These are phyloP conservation scores for Fusarium anthophilum DNA, from an alignment of 2,329 filamentous ascomycete genomes.

Conservation along the genomic window DNA sequence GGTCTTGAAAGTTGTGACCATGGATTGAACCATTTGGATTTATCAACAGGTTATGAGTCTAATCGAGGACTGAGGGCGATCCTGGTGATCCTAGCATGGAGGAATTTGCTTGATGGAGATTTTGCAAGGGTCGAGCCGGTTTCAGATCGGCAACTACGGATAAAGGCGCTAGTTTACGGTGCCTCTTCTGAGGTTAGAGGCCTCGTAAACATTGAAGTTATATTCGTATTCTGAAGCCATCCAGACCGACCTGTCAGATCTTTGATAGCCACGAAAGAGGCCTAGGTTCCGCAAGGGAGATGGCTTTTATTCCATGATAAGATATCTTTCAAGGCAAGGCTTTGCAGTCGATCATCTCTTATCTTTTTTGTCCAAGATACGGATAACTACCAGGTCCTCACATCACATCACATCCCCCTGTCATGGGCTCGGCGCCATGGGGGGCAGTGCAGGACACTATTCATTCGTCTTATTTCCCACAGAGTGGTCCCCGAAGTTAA, in stretches of 20 bases:
- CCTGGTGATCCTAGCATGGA: neutral
- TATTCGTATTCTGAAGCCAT: neutral
- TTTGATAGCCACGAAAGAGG: too few species aligned
- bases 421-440: slow-evolving; percentile 30
- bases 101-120: slow-evolving; percentile 8
- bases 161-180: neutral
- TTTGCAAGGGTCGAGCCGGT: slow-evolving; percentile 26
- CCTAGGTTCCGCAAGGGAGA: neutral
- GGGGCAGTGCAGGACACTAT: slow-evolving; percentile 28
- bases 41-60: neutral
- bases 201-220: neutral
- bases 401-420: slow-evolving; percentile 10
- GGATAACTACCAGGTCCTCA: neutral
- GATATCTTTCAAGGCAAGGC: neutral
- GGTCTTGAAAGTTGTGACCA: neutral
- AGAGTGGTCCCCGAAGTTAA: neutral
- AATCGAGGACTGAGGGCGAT: neutral
- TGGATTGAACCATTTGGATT: neutral
- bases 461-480: slow-evolving; percentile 22
- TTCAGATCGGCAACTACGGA: slow-evolving; percentile 19
- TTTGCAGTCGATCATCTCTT: neutral
- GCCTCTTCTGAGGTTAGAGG: neutral
- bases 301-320: neutral
- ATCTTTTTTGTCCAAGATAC: neutral
- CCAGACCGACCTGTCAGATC: neutral